phyloP scores from a whole-genome alignment of 148 eudicot genomes.

The Arctostaphylos glauca region DNA sequence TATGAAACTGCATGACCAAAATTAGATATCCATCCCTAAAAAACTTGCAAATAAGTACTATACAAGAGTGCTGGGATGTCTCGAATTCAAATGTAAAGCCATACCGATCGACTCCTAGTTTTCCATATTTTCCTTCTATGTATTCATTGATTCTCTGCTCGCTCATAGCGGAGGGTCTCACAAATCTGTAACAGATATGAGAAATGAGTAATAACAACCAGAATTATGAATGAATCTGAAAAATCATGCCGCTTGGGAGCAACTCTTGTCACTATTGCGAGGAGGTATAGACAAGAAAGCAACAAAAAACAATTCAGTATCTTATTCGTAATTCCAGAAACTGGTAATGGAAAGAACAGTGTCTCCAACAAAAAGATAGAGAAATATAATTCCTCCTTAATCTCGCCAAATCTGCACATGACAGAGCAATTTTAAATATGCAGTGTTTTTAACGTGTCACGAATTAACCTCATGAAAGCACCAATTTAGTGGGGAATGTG shows the following conservation, averaged over 20 bases:
- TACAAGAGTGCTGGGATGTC: neutral
- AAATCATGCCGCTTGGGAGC: neutral
- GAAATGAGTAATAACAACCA: constrained; percentile 12
- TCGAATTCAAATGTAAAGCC: neutral
- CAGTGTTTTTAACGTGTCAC: neutral
- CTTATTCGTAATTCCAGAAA: neutral
- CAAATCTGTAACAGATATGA: constrained; percentile 65
- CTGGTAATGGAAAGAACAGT: neutral
- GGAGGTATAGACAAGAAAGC: neutral
- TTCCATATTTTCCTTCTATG: constrained; percentile 91
- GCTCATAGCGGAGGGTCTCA: constrained; percentile 82
- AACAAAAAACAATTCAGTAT: neutral
- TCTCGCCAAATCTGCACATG: neutral
- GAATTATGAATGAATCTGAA: constrained; percentile 11
- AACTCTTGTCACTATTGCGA: neutral
- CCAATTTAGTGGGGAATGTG: neutral
- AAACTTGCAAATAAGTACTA: neutral
- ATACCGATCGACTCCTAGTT: constrained; percentile 83
- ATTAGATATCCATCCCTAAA: neutral
- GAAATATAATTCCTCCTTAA: constrained; percentile 4
- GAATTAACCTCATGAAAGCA: neutral
- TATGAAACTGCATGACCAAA: constrained; percentile 5
- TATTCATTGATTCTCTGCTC: constrained; percentile 70
- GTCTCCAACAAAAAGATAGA: neutral
- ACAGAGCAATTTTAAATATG: neutral